Base-by-base conservation (phyloP, 805 yeast genomes). In the Saccharomyces mikatae region DNA sequence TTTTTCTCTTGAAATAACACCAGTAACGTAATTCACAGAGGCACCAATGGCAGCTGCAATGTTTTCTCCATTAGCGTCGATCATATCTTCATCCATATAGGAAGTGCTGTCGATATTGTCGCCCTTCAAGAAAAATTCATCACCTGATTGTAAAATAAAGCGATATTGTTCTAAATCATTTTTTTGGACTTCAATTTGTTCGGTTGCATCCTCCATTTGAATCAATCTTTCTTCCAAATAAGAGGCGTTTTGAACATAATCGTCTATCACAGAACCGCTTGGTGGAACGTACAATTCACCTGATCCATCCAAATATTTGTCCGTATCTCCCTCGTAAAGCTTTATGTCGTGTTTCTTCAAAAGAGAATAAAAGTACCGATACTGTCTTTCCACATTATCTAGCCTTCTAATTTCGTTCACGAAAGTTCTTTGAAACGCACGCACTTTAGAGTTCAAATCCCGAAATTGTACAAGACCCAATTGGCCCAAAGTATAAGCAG, bases 351-450 rank as follows among this genome's bases (percentile, higher is more conserved):
- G 82, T 47, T 76, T 74, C 52, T 75, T 75, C 51, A 87, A 76
- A 50, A 82, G 76, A 1, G 71, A 63, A 57, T 77, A 76, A 62
- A 81, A 71, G 58, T 74, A 80, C 41, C 87, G 76, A 53, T 84
- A 79, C 70, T 92, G 98, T 58, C 97, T 84, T 70, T 90, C 89
- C n/a, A 86, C 81, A 67, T 89, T 87, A 70, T 92, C 97, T 52
- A 88, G 75, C 55, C 80, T 78, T 64, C 96, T 82, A 57, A 89
- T 82, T 64, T 94, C 98, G 64, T 84, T 82, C 55, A 94, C 97
- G 70, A 87, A 94, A 2, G 92, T 78, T 58, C 99, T 80, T 74
- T 92, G 98, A 74, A 94, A 94, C 31, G 88, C 80, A 62, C 83
- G 84, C 48, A 89, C 87, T 58, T 83, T 82, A 52, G 83, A 73